These are phyloP conservation scores for Aspergillus tanneri DNA, from an alignment of 2,329 filamentous ascomycete genomes.

Conservation along the genomic window DNA sequence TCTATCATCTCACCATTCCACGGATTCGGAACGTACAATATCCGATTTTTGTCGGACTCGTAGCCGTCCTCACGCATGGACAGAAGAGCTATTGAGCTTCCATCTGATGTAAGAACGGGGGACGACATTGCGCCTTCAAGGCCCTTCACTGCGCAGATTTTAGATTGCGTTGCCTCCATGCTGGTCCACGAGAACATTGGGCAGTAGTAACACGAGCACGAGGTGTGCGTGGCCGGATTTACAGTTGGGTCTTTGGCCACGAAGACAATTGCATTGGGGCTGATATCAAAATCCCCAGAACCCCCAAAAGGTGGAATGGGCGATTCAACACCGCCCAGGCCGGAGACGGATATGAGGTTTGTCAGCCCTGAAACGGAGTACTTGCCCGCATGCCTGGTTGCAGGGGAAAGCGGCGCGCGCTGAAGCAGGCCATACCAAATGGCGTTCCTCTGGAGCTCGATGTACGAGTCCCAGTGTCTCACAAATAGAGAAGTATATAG, in stretches of 20 bases:
- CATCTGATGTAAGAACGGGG: conserved; percentile 47
- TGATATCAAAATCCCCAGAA: conserved; percentile 48
- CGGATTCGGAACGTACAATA: conserved; percentile 44
- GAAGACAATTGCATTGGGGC: conserved; percentile 46
- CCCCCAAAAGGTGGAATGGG: conserved; percentile 52
- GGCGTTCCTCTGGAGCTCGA: conserved; percentile 50
- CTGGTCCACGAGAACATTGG: conserved; percentile 45
- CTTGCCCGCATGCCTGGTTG: conserved; percentile 38
- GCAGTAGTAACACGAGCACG: conserved; percentile 47
- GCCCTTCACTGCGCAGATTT: conserved; percentile 33
- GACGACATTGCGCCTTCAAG: conserved; percentile 47
- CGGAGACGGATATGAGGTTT: conserved; percentile 44
- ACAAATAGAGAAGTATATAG: conserved; percentile 54
- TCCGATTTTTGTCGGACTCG: conserved; percentile 49
- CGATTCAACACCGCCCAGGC: conserved; percentile 43
- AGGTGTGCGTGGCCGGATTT: conserved; percentile 49
- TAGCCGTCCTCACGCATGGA: conserved; percentile 48
- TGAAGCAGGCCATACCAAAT: conserved; percentile 52
- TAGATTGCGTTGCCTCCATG: conserved; percentile 30
- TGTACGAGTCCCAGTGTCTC: conserved; percentile 54
- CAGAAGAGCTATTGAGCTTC: conserved; percentile 44
- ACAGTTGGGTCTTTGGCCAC: conserved; percentile 48
- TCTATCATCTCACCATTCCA: conserved; percentile 43
- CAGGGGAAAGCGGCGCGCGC: conserved; percentile 38
- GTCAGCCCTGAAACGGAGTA: conserved; percentile 44